Base-by-base conservation (phyloP, 306 rosid genomes). In the Dryas octopetala region DNA sequence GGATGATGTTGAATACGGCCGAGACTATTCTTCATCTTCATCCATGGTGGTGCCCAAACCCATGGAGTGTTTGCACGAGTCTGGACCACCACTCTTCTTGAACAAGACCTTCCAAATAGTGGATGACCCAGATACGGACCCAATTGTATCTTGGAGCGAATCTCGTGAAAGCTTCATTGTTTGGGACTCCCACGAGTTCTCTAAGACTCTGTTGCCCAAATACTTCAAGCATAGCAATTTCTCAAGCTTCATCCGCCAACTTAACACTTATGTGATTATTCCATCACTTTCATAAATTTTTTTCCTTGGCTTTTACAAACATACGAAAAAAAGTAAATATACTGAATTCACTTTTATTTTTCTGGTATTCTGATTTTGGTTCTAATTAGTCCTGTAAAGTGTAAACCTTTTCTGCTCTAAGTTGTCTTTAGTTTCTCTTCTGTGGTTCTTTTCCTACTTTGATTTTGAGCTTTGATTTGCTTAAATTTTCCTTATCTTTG, bases 191-290 rank as follows among this genome's bases (percentile, higher is more conserved):
- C 93, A 92, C 17, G 91, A 89, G 71, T 89, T 95, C 77, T 88
- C 99, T 40, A 86, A 80, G 66, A 63, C 58, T 41, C 88, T 91
- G 32, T 93, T 95, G 14, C 97, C 97, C 1, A 90, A 83, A 19
- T 88, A 89, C 79, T 92, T 95, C 83, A 95, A 92, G 79, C 99
- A 95, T 78, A 75, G 86, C 49, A 92, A 92, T 70, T 90, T 95
- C 88, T 90, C 99, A n/a, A 95, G 99, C 88, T 95, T 95, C 85
- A 76, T 95, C 65, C 99, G 99, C 76, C 99, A 95, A 82, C 99
- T 95, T 70, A 95, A 95, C 17, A 95, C 97, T 72, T 95, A 95
- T 2, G 98, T 95, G 66, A 86, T 89, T 79, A 12, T 14, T 40
- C 0, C 0, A 5, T 41, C 38, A 62, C 38, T 23, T 14, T 6